phyloP scores from a whole-genome alignment of 139 green algal genomes.

The Micractinium conductrix region DNA sequence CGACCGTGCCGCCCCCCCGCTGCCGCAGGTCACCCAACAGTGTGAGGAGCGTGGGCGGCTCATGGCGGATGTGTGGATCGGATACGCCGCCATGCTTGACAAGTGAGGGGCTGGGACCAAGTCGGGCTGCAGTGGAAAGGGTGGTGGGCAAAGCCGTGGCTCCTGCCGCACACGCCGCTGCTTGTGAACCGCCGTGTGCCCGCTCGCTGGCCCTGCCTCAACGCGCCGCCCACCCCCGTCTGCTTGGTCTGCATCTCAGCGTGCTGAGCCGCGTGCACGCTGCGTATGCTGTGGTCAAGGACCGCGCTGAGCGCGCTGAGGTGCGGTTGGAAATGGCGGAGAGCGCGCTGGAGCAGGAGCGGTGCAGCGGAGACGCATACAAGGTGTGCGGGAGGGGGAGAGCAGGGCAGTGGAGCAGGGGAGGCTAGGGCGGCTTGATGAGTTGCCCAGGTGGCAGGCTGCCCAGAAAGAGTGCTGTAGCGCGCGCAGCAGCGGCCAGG shows the following conservation, averaged over 20 bases:
- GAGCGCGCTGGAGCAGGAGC: slow-evolving; percentile 9
- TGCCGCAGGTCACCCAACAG: slow-evolving; percentile 8
- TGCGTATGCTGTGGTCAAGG: slow-evolving; percentile 19
- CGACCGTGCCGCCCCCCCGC: too few species aligned
- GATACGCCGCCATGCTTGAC: slow-evolving; percentile 28
- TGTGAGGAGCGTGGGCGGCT: slow-evolving; percentile 33
- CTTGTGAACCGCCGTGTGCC: background rate
- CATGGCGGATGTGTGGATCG: slow-evolving; percentile 30
- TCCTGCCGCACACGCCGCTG: background rate
- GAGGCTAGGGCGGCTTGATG: too few species aligned
- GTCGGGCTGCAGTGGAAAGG: background rate
- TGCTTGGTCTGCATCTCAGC: background rate
- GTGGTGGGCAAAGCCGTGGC: background rate
- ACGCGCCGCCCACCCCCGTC: background rate
- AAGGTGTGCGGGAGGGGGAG: too few species aligned
- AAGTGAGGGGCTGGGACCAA: background rate
- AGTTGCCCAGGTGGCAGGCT: too few species aligned
- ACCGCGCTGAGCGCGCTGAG: slow-evolving; percentile 28
- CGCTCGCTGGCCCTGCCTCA: too few species aligned
- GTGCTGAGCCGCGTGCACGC: slow-evolving; percentile 27
- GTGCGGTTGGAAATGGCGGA: slow-evolving; percentile 10
- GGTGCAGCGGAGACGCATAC: background rate
- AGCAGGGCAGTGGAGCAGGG: too few species aligned
- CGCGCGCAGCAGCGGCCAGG: too few species aligned
- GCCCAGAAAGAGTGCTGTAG: too few species aligned